phyloP scores from a whole-genome alignment of 2,329 filamentous ascomycete species.

The Fusarium coicis region DNA sequence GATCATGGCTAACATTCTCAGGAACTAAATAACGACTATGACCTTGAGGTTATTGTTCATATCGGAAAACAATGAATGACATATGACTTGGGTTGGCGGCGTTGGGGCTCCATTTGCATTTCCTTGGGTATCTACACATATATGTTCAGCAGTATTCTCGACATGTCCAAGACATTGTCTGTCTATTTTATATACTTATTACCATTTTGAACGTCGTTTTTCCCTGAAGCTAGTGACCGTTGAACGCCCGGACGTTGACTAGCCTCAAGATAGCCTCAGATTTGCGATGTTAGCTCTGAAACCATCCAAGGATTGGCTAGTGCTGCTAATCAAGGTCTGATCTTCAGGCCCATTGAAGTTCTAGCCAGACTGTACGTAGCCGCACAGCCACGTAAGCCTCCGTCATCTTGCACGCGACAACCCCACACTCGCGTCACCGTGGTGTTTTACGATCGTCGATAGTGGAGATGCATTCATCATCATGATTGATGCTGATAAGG shows the following conservation, averaged over 20 bases:
- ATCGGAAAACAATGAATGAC: conserved; percentile 3
- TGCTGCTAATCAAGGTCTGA: conserved; percentile 1
- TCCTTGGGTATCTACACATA: conserved; percentile 6
- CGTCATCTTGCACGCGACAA: background rate
- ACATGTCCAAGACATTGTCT: conserved; percentile 6
- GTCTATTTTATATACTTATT: conserved; percentile 28
- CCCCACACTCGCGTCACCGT: conserved; percentile 3
- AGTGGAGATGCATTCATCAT: background rate
- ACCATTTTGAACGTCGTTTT: background rate
- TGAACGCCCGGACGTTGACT: conserved; percentile 4
- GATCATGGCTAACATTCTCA: conserved; percentile 1
- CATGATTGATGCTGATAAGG: background rate
- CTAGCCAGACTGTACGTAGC: background rate
- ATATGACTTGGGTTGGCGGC: conserved; percentile 21
- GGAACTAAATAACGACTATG: conserved; percentile 24
- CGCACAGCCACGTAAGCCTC: conserved; percentile 15
- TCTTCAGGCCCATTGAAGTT: background rate
- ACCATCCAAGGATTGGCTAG: conserved; percentile 9
- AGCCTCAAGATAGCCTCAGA: conserved; percentile 8
- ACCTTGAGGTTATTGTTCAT: background rate
- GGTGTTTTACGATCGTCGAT: background rate
- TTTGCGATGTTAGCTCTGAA: conserved; percentile 8
- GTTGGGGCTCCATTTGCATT: conserved; percentile 20
- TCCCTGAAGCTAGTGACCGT: background rate
- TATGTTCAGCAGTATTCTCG: conserved; percentile 15